phyloP scores from a whole-genome alignment of 2,329 filamentous ascomycete genomes.

The Trichoderma oligosporum region DNA sequence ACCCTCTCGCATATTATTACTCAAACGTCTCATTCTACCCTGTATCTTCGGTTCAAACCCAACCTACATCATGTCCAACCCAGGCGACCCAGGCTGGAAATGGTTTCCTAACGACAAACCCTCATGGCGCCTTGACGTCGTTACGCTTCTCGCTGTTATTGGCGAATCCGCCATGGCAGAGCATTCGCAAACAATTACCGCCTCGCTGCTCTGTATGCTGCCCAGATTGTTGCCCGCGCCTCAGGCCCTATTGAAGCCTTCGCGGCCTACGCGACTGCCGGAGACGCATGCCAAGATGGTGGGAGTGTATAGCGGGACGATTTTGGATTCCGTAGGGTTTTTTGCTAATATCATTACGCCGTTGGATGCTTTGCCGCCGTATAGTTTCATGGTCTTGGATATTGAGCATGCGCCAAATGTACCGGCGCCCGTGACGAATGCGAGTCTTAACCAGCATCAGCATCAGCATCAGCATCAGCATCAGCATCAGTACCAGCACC shows the following conservation, averaged over 20 bases:
- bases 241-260: slow-evolving; percentile 56
- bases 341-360: slow-evolving; percentile 60
- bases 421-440: slow-evolving; percentile 9
- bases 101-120: slow-evolving; percentile 44
- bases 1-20: too few species aligned
- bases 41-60: too few species aligned
- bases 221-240: slow-evolving; percentile 60
- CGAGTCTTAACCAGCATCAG: neutral
- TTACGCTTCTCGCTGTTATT: slow-evolving; percentile 60
- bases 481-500: neutral
- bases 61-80: slow-evolving; percentile 25
- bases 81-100: slow-evolving; percentile 30
- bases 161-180: slow-evolving; percentile 57
- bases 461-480: neutral
- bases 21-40: neutral
- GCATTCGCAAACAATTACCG: slow-evolving; percentile 56
- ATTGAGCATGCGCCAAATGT: slow-evolving; percentile 43
- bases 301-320: slow-evolving; percentile 55
- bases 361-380: slow-evolving; percentile 47
- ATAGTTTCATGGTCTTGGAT: slow-evolving; percentile 46
- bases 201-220: slow-evolving; percentile 54
- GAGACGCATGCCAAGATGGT: slow-evolving; percentile 52
- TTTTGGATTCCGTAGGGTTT: slow-evolving; percentile 54
- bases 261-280: slow-evolving; percentile 53
- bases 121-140: slow-evolving; percentile 57